A percentile compares a stretch with the other conserved stretches of the same genome.
Conservation (phyloP, 1,284 basidiomycete genomes). For the Moesziomyces parantarcticus region DNA sequence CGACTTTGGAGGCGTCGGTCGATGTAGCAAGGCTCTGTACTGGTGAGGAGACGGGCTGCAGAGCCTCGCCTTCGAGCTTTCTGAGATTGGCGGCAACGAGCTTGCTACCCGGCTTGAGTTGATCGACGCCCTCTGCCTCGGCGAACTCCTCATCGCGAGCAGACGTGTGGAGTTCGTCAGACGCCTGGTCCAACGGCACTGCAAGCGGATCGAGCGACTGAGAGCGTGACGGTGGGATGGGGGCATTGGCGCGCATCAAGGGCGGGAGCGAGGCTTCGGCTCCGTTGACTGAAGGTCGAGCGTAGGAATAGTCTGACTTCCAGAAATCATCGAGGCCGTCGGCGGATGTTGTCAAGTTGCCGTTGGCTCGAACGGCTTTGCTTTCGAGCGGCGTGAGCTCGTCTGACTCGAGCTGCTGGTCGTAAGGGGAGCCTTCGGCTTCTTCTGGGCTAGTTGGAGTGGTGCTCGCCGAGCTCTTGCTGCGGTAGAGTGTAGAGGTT, state of each 20-base stretch:
- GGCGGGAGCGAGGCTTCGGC: conserved; percentile 21
- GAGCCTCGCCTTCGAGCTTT: conserved; percentile 15
- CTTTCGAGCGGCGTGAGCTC: conserved; percentile 5
- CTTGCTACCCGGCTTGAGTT: background rate
- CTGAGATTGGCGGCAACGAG: conserved; percentile 31
- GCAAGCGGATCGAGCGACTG: conserved; percentile 35
- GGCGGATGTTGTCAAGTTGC: background rate
- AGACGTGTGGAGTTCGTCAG: background rate
- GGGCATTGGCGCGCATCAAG: conserved; percentile 31
- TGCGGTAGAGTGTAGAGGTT: conserved; percentile 14
- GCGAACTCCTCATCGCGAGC: background rate
- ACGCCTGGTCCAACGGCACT: conserved; percentile 3
- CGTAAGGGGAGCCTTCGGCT: conserved; percentile 14
- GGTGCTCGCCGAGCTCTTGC: conserved; percentile 45
- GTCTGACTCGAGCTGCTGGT: background rate
- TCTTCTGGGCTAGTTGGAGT: conserved; percentile 50
- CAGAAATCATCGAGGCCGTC: conserved; percentile 29
- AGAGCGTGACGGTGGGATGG: conserved; percentile 38
- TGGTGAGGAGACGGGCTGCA: conserved; percentile 4
- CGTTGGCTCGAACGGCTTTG: background rate
- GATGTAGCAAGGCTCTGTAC: no score
- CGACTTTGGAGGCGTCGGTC: background rate
- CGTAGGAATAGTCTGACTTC: conserved; percentile 38
- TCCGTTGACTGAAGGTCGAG: conserved; percentile 11
- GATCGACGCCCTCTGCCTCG: conserved; percentile 1